These are phyloP conservation scores for Inosperma sp. DNA, from an alignment of 768 basidiomycete species.

Conservation along the genomic window DNA sequence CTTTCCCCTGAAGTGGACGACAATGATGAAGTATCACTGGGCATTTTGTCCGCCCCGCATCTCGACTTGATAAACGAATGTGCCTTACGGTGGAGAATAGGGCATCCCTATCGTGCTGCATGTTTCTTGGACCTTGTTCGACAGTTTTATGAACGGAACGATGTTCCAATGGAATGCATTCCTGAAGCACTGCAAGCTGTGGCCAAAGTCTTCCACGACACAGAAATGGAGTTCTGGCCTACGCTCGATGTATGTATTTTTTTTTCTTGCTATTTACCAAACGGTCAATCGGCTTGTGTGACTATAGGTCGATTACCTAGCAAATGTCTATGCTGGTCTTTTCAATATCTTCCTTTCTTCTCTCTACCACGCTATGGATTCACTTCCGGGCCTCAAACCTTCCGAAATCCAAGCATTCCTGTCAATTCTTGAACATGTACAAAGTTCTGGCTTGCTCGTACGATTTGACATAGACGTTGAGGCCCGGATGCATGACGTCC, in stretches of 20 bases:
- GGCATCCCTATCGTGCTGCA: slow-evolving; percentile 67
- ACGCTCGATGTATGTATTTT: slow-evolving; percentile 65
- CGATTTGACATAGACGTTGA: slow-evolving; percentile 70
- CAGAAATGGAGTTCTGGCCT: slow-evolving; percentile 73
- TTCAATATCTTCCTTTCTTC: slow-evolving; percentile 85
- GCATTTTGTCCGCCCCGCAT: slow-evolving; percentile 78
- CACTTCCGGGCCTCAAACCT: slow-evolving; percentile 66
- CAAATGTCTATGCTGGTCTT: slow-evolving; percentile 61
- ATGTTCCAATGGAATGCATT: slow-evolving; percentile 92
- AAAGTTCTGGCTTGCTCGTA: slow-evolving; percentile 63
- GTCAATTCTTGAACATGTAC: slow-evolving; percentile 64
- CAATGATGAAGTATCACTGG: slow-evolving; percentile 91
- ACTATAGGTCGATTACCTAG: slow-evolving; percentile 67
- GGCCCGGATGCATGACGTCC: slow-evolving; percentile 62
- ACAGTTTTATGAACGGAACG: slow-evolving; percentile 80
- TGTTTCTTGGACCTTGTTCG: slow-evolving; percentile 85
- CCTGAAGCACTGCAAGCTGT: slow-evolving; percentile 82
- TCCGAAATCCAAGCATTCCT: slow-evolving; percentile 64
- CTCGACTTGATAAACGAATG: slow-evolving; percentile 84
- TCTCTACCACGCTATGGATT: slow-evolving; percentile 80
- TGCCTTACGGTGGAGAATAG: slow-evolving; percentile 85
- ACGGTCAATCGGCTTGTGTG: too few species aligned
- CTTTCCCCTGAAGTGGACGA: slow-evolving; percentile 86
- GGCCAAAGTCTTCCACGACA: slow-evolving; percentile 64
- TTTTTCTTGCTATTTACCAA: background rate